Evolutionary conservation across 805 yeast genomes (phyloP).

Genomic region (Ogataea saltuana): DNA sequence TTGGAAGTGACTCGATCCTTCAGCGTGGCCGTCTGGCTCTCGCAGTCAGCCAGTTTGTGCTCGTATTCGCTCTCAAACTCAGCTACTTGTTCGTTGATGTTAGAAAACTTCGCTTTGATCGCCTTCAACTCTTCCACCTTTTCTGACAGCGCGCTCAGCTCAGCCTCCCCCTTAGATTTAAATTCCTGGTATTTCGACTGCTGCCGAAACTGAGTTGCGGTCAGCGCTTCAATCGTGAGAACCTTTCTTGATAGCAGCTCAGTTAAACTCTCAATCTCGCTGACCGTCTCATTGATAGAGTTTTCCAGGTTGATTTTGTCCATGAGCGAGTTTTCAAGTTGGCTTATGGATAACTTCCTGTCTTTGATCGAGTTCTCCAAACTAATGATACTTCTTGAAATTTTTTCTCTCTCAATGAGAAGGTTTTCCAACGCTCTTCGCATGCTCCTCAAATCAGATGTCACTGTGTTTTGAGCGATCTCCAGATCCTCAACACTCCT

Average conservation of each 20-base stretch:
- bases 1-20: conserved; percentile 26
- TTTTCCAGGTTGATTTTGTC: conserved; percentile 46
- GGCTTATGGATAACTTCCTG: conserved; percentile 50
- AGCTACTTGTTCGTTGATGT: conserved; percentile 45
- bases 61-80: conserved; percentile 30
- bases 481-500: conserved; percentile 50
- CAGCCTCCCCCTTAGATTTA: conserved; percentile 22
- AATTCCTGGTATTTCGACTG: conserved; percentile 13
- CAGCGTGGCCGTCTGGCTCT: conserved; percentile 14
- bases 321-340: conserved; percentile 50
- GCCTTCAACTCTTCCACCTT: conserved; percentile 36
- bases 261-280: conserved; percentile 26
- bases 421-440: conserved; percentile 38
- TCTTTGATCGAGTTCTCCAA: conserved; percentile 56
- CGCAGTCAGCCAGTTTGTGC: conserved; percentile 15
- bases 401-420: conserved; percentile 45
- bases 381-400: conserved; percentile 44
- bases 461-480: conserved; percentile 39
- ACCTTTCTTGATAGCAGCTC: conserved; percentile 7
- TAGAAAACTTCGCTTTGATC: conserved; percentile 43
- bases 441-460: conserved; percentile 39
- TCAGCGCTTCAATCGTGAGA: conserved; percentile 15
- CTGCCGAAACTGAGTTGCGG: conserved; percentile 14
- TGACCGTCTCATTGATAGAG: conserved; percentile 31
- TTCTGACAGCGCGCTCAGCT: conserved; percentile 22